Percentiles rank a stretch among this genome's conserved stretches.
These are phyloP conservation scores for Citrus glauca DNA, from an alignment of 345 rosid species.

Conservation along the genomic window DNA sequence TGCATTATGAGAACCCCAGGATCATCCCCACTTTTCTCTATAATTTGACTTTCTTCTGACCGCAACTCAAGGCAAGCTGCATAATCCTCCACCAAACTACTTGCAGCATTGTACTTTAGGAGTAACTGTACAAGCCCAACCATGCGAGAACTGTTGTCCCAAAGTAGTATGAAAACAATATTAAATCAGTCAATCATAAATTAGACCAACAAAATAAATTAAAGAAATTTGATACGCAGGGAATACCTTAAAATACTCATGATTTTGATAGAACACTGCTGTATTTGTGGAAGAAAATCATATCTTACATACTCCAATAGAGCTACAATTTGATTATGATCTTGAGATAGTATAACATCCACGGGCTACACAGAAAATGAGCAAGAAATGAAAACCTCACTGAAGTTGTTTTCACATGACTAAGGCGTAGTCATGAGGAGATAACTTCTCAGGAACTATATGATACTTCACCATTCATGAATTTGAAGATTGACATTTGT, in stretches of 20 bases:
- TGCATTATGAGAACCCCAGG: constrained; percentile 88
- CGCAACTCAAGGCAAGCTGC: constrained; percentile 88
- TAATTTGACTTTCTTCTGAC: constrained; percentile 65
- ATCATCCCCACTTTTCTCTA: constrained; percentile 70
- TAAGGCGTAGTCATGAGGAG: neutral
- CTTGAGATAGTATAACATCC: constrained; percentile 91
- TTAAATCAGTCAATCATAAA: constrained; percentile 7
- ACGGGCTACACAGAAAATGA: constrained; percentile 59
- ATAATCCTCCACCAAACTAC: constrained; percentile 72
- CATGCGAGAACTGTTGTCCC: constrained; percentile 73
- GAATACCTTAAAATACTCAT: constrained; percentile 79
- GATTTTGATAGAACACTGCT: constrained; percentile 76
- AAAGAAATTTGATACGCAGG: neutral
- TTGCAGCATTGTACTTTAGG: constrained; percentile 72
- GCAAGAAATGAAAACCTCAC: constrained; percentile 5
- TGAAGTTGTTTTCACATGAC: neutral
- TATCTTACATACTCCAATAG: constrained; percentile 93
- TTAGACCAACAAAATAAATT: neutral
- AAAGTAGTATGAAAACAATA: constrained; percentile 10
- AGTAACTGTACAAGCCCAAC: constrained; percentile 85
- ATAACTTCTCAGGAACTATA: neutral
- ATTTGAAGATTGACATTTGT: neutral
- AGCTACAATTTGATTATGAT: constrained; percentile 75
- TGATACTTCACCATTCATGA: neutral
- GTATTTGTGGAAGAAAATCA: constrained; percentile 75